phyloP scores from a whole-genome alignment of 768 basidiomycete species.

The Agaricus sinodeliciosus region DNA sequence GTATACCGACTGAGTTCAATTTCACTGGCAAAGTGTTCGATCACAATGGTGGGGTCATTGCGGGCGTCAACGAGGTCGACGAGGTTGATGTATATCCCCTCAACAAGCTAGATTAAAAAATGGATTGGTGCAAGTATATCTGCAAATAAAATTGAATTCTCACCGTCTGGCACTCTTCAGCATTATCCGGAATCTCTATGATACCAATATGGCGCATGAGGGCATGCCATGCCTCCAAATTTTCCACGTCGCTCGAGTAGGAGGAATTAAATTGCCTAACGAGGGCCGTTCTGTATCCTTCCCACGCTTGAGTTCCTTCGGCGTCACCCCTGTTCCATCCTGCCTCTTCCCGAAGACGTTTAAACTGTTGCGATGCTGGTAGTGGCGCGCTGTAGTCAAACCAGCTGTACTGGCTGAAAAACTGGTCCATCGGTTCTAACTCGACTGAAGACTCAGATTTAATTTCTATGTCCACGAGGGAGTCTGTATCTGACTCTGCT shows the following conservation, averaged over 20 bases:
- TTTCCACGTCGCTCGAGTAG: background rate
- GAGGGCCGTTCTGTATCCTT: background rate
- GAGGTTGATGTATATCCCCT: conserved; percentile 7
- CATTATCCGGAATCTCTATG: background rate
- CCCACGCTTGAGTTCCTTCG: background rate
- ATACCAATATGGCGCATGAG: conserved; percentile 1
- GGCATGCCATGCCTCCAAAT: conserved; percentile 1
- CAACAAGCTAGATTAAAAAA: background rate
- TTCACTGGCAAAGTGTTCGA: conserved; percentile 9
- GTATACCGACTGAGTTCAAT: conserved; percentile 12
- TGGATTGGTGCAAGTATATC: background rate
- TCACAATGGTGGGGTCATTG: background rate
- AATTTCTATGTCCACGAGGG: too few relatives aligned
- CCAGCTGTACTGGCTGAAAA: background rate
- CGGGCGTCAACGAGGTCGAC: conserved; percentile 14
- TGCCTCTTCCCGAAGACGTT: background rate
- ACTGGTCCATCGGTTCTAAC: background rate
- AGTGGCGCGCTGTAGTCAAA: background rate
- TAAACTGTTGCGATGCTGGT: background rate
- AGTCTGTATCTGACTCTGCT: too few relatives aligned
- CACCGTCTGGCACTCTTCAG: background rate
- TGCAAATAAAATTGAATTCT: background rate
- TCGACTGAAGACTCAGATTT: too few relatives aligned
- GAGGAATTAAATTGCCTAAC: conserved; percentile 3
- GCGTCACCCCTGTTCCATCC: background rate